Conservation (phyloP, 169 alveolate species). For the Cryptosporidium canis region DNA sequence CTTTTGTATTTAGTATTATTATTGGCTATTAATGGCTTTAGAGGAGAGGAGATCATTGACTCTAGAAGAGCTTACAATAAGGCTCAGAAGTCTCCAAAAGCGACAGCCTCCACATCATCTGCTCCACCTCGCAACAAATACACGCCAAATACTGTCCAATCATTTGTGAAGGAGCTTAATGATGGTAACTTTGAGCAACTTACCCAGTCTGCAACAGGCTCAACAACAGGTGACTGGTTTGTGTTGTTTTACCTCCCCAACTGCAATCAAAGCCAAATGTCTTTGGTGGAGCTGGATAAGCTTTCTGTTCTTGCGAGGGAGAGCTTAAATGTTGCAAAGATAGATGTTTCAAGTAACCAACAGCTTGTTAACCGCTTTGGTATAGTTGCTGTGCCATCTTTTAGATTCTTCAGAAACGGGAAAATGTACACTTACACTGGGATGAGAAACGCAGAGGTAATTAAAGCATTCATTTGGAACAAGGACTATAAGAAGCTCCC, state of each 20-base stretch:
- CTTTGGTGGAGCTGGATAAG: constrained; percentile 19
- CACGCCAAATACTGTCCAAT: background rate
- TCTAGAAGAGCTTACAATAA: background rate
- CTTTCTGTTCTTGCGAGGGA: constrained; percentile 21
- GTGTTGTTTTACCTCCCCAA: constrained; percentile 55
- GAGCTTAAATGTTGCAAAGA: constrained; percentile 47
- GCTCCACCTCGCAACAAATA: background rate
- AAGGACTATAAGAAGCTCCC: constrained; percentile 37
- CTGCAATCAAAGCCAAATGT: constrained; percentile 50
- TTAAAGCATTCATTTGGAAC: constrained; percentile 55
- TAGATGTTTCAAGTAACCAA: constrained; percentile 46
- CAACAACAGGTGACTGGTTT: constrained; percentile 79
- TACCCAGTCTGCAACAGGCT: constrained; percentile 76
- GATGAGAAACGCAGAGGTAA: constrained; percentile 54
- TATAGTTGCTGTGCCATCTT: constrained; percentile 56
- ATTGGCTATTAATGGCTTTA: background rate
- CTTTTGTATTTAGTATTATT: background rate
- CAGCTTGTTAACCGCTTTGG: constrained; percentile 35
- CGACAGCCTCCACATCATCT: background rate
- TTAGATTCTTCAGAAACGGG: constrained; percentile 57
- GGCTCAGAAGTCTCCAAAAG: background rate
- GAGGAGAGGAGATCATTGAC: background rate
- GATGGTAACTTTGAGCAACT: constrained; percentile 75
- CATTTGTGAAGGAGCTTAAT: constrained; percentile 68
- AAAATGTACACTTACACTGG: constrained; percentile 60